These are phyloP conservation scores for Penicillium malachiteum DNA, from an alignment of 495 filamentous ascomycete species.

Conservation along the genomic window DNA sequence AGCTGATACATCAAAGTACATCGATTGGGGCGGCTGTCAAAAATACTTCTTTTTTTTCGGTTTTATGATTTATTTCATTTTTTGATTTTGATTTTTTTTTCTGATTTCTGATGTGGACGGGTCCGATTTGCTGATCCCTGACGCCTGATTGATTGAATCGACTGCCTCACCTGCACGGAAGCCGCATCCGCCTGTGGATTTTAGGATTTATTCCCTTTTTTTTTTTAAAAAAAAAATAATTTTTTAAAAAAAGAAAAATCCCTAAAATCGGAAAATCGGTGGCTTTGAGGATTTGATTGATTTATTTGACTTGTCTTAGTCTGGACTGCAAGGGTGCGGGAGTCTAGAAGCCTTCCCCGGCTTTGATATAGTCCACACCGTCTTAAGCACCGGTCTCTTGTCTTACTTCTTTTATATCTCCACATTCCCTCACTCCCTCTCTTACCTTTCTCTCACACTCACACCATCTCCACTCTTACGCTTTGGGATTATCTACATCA, in stretches of 20 bases:
- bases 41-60: slow-evolving; percentile 5
- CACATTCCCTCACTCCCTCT: background rate
- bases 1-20: background rate
- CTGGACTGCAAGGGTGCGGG: slow-evolving; percentile 29
- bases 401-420: background rate
- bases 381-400: slow-evolving; percentile 14
- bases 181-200: slow-evolving; percentile 15
- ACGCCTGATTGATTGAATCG: slow-evolving; percentile 13
- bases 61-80: background rate
- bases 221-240: background rate
- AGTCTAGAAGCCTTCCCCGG: slow-evolving; percentile 35
- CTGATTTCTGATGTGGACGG: slow-evolving; percentile 1
- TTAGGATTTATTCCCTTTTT: slow-evolving; percentile 2
- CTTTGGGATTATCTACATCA: background rate
- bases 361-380: slow-evolving; percentile 23
- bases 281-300: slow-evolving; percentile 1
- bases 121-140: slow-evolving; percentile 10
- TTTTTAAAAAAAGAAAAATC: background rate
- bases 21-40: slow-evolving; percentile 19
- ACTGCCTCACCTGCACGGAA: slow-evolving; percentile 17
- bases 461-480: slow-evolving; percentile 5
- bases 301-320: slow-evolving; percentile 18
- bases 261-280: background rate
- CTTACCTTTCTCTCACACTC: too few species aligned
- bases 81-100: background rate